phyloP scores from a whole-genome alignment of 352 stramenopile species.

The Lagenidium sp. region DNA sequence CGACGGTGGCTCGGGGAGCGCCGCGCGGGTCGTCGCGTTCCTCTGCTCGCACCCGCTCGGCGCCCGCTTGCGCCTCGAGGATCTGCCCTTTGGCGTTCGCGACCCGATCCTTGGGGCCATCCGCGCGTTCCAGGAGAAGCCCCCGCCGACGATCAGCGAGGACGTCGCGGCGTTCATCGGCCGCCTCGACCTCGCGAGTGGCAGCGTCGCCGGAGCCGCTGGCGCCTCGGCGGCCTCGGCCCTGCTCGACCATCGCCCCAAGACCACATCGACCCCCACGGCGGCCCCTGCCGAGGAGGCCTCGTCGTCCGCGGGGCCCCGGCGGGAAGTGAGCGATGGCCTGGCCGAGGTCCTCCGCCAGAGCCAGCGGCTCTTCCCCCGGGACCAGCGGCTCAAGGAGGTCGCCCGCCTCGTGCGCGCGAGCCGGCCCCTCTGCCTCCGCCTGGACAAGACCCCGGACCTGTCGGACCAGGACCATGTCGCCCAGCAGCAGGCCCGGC shows the following conservation, averaged over 20 bases:
- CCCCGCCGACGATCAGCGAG: slow-evolving; percentile 43
- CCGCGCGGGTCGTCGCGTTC: no score
- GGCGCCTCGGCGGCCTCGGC: neutral
- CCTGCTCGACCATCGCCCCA: neutral
- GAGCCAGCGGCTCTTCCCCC: slow-evolving; percentile 56
- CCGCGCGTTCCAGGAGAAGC: slow-evolving; percentile 42
- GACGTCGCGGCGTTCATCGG: slow-evolving; percentile 48
- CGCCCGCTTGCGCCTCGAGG: slow-evolving; percentile 26
- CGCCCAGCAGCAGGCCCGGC: slow-evolving; percentile 89
- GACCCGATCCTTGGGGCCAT: slow-evolving; percentile 53
- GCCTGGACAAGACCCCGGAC: slow-evolving; percentile 55
- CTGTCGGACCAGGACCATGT: slow-evolving; percentile 66
- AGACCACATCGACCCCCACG: neutral
- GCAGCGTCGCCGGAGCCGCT: neutral
- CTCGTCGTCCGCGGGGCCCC: neutral
- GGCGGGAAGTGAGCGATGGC: slow-evolving; percentile 33
- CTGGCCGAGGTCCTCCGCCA: slow-evolving; percentile 41
- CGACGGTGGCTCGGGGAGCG: no score
- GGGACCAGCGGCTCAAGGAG: slow-evolving; percentile 74
- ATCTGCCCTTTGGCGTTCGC: slow-evolving; percentile 48
- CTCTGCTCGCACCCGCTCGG: slow-evolving; percentile 2
- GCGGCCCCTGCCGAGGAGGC: neutral
- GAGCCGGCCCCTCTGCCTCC: slow-evolving; percentile 57
- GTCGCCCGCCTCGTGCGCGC: slow-evolving; percentile 73
- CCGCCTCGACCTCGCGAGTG: slow-evolving; percentile 43